Evolutionary conservation across 441 rosid species (phyloP), one percentile per base, ranked within the genome.

Genomic region (Geranium incanum): DNA sequence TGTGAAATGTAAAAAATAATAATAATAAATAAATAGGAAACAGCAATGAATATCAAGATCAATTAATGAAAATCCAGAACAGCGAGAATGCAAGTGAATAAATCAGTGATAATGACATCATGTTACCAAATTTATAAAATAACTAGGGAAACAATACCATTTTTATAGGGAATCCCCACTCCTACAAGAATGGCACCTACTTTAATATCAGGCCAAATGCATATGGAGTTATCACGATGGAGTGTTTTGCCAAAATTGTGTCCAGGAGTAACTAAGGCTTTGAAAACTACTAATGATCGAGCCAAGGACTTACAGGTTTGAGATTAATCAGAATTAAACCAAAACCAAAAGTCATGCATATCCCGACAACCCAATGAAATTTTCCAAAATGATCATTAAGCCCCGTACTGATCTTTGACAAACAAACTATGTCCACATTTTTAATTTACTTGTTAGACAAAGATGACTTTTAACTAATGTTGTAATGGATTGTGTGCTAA

Each of bases 11-110:
- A 28, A 28, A 28, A 28, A 28, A 28, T 28, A 28, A 28, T 2
- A 28, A 28, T 28, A 28, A 28, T 28, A 28, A 28, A 28, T 28
- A 28, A 28, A 28, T 2, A 28, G 38, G 67, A 23, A 23, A 63
- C 38, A 63, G 36, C 28, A 63, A 63, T n/a, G 5, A 37, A 63
- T 63, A 63, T 63, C 67, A 23, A 63, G 67, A 63, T 63, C 67
- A 63, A 63, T 63, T 11, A 62, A 63, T 23, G 67, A 5, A 63
- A 21, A 8, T 63, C 28, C 38, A 63, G 38, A 12, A 63, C 37
- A 63, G 36, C 6, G 6, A n/a, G 60, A 52, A 3, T 0, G 19
- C 60, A 63, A 23, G 67, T 63, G 36, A 63, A 37, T 33, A 63
- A 33, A 63, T 9, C 36, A 33, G 67, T 23, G 67, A 63, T 23